Base-by-base conservation (phyloP, 306 rosid species). In the Lupinus albus region DNA sequence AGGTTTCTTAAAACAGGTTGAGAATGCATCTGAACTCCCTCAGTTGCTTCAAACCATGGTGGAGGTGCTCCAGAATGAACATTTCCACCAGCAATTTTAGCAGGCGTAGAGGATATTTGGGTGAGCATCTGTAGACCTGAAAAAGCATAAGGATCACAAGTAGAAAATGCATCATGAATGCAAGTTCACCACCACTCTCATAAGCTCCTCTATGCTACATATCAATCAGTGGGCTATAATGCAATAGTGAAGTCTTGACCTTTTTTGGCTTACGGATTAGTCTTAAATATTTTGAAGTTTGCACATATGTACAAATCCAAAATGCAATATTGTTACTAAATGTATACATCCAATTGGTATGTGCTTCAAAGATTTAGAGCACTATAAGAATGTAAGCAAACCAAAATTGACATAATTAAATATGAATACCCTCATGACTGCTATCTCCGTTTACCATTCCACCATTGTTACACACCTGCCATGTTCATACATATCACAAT, bases 61-160 rank as follows among this genome's bases (percentile, higher is more conserved):
- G 97, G 91, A 58, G 83, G 82, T 63, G 88, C 93, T 78, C 89
- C 97, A 32, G 90, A 70, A 76, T 83, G 85, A 79, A 84, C 86
- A 78, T 83, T 88, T 67, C 83, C 88, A 48, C 74, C 77, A 52
- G 81, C 51, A 61, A 61, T 87, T 62, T 81, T 78, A 59, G 76
- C 11, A 52, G 50, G 65, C 72, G n/a, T 56, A 14, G 55, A 52
- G 62, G 80, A 59, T 55, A 87, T 82, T 64, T 39, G 83, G 32
- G 81, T 65, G 59, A 87, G 81, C 74, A 53, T 61, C 67, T 71
- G 87, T 66, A 84, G 42, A 73, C 86, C 97, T 85, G 84, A 73
- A 78, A 67, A 67, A 12, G 49, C 35, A 84, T 41, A 68, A 66
- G 73, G 61, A 61, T 48, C 68, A 58, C 71, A 70, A 20, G 2